Base-by-base conservation (phyloP, 169 alveolate species). In the Plasmodium falciparum region DNA sequence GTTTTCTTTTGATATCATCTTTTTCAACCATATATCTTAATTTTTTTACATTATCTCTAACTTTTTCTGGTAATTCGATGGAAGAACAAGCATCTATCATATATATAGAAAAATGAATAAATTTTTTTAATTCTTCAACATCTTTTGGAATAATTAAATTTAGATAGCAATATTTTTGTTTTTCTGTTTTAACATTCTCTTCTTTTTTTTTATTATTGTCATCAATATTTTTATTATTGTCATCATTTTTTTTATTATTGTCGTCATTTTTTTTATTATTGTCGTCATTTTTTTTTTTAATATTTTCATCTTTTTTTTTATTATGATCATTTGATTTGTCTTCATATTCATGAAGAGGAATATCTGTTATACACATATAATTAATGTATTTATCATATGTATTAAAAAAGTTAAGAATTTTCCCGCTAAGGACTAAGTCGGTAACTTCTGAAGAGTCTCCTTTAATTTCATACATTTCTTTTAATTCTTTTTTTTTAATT, bases 71-170 rank as follows among this genome's bases (percentile, higher is more conserved):
- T 20, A 83, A 24, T 29, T 70, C 85, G 39, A 83, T 69, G 54
- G 86, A 83, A 47, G 69, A 17, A 7, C 91, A 83, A 7, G 91
- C 91, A 73, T 83, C 91, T 49, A 83, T 83, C 91, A 83, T 83
- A 26, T 70, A 83, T 29, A 83, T 83, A 17, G 91, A 83, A 56
- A 83, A 83, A 13, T 39, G 58, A 4, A 83, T 63, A 24, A 83
- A 50, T 47, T 49, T 56, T 13, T 85, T 63, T 56, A 83, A 50
- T 13, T 83, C 86, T 17, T 83, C 91, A 5, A 43, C 66, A 17
- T 83, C 24, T 58, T 59, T 63, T 13, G 91, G 91, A 17, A 83
- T 83, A 17, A 70, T 56, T 43, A 67, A 83, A 58, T 71, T 71
- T 33, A 83, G 29, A 50, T 49, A 83, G 20, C 83, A 83, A 73